Evolutionary conservation across 1,139 yeast genomes (phyloP), one percentile per base, ranked within the genome.

Genomic region (Blastobotrys apis): DNA sequence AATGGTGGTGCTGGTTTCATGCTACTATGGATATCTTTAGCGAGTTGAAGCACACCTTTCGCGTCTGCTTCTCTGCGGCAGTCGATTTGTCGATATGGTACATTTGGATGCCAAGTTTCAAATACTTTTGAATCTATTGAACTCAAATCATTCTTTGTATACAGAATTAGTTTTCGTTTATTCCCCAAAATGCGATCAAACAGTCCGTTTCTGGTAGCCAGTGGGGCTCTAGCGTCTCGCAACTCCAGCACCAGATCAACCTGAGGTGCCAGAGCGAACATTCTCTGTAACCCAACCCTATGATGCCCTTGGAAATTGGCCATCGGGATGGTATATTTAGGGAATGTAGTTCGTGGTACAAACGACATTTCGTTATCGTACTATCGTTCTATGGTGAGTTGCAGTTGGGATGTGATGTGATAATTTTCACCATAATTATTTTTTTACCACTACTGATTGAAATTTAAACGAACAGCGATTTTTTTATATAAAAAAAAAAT

Each of bases 291-390:
- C 0, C 97, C 96, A 49, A 80, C 81, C 51, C 80, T 78, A 59
- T 92, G 97, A 60, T 90, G 97, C 12, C 97, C 97, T 56, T 87
- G 87, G 66, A 88, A 87, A 63, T 85, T 90, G 4, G 95, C 79
- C 29, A 82, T 64, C 0, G 81, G 73, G 13, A 88, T 75, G 45
- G 79, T 78, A 59, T 82, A 84, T 26, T 74, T 71, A 1, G 97
- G 97, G 33, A 65, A 66, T 12, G 45, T 47, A 8, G 51, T 37
- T 27, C 69, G 48, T 2, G 81, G 57, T 59, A 59, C 53, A 41
- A 62, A 63, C 25, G 38, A 22, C 45, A 37, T 33, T 26, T 26
- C 15, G 19, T 8, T 19, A 12, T 16, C n/a, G 3, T 19, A 26
- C 12, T 10, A 5, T 10, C 17, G 9, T 23, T 23, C 9, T 23